phyloP scores from a whole-genome alignment of 345 rosid species.

The Populus simonii region DNA sequence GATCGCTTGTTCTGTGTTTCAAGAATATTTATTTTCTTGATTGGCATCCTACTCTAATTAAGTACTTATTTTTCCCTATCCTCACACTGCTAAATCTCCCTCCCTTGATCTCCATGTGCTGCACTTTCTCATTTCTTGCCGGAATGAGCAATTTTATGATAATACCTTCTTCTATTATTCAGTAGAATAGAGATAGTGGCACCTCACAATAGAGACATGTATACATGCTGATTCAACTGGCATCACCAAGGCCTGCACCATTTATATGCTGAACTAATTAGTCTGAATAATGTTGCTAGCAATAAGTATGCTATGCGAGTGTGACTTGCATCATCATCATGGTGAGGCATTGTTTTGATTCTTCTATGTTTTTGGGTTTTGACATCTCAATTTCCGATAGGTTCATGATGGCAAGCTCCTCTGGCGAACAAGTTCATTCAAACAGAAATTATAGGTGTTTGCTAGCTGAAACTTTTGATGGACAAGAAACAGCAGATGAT shows the following conservation, averaged over 20 bases:
- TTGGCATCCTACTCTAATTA: background rate
- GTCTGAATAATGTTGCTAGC: background rate
- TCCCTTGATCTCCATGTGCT: background rate
- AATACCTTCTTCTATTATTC: background rate
- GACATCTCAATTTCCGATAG: slow-evolving; percentile 8
- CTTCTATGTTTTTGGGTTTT: background rate
- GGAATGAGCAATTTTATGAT: background rate
- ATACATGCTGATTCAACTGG: background rate
- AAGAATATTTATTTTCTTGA: background rate
- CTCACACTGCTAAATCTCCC: background rate
- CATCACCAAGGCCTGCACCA: background rate
- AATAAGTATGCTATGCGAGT: background rate
- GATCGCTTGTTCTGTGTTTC: background rate
- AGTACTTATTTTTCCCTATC: background rate
- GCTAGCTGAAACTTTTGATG: slow-evolving; percentile 41
- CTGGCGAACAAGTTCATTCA: slow-evolving; percentile 22
- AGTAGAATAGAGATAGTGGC: background rate
- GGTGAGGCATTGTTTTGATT: background rate
- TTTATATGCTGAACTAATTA: background rate
- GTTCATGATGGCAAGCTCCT: slow-evolving; percentile 34
- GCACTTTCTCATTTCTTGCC: background rate
- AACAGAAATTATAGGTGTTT: slow-evolving; percentile 29
- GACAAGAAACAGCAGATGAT: slow-evolving; percentile 34
- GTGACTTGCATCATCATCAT: background rate
- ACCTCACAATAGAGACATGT: background rate